Base-by-base conservation (phyloP, 305 asterid species). In the Fraxinus dipetala region DNA sequence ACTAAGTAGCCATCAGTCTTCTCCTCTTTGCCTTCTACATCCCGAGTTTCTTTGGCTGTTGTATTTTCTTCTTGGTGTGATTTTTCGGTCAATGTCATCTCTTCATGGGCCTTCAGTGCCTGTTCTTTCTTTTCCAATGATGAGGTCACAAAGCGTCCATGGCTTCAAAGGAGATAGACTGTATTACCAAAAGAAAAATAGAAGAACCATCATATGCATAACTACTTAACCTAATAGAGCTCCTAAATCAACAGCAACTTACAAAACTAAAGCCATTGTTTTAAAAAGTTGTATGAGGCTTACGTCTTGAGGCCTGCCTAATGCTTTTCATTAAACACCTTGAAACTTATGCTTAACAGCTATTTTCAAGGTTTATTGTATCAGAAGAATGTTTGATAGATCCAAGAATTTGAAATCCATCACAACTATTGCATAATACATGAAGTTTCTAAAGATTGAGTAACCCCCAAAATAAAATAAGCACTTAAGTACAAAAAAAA, bases 71-170 rank as follows among this genome's bases (percentile, higher is more conserved):
- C 83, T 11, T 73, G 75, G 31, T 79, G 84, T 31, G 70, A 83
- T 20, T 85, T 89, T 83, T 88, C 91, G 3, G 83, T 70, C 45
- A 85, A 36, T 65, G 34, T 69, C 81, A 80, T 87, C 79, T 89
- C 94, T 61, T 85, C 89, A 86, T 90, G 93, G 24, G 81, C 85
- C 70, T 87, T 90, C 80, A 78, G 18, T 0, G 86, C 91, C 65
- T 85, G 94, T 16, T 96, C 92, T 83, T 88, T 96, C 90, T 92
- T 96, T 90, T 94, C 98, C 63, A 92, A 20, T 0, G 98, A 96
- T 0, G 98, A 96, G 48, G 95, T 94, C 78, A 96, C 92, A n/a
- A 89, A 87, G 1, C 88, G 86, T 48, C 94, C 86, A 7, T 88
- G 93, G 78, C 85, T 74, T 81, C 91, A 87, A 38, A 92, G 35